Percentiles rank a stretch among this genome's conserved stretches.
These are phyloP conservation scores for Populus euphratica DNA, from an alignment of 345 rosid species.

Conservation along the genomic window DNA sequence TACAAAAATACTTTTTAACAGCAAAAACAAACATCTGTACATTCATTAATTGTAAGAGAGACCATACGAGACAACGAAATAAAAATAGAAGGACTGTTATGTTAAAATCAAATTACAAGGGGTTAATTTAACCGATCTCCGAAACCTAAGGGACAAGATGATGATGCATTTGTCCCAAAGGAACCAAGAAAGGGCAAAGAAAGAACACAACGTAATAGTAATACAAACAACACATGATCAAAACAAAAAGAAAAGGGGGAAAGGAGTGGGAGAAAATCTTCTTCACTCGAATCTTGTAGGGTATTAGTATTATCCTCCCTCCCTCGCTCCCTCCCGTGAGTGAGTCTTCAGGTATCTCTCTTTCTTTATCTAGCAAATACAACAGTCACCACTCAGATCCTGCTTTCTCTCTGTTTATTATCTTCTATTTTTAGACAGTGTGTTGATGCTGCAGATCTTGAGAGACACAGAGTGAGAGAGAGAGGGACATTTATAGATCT, in stretches of 20 bases:
- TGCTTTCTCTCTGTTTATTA: not conserved
- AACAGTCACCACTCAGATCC: slow-evolving; percentile 1
- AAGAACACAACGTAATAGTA: not conserved
- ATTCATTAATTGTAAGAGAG: too few species aligned
- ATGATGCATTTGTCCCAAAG: too few species aligned
- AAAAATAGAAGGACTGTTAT: too few species aligned
- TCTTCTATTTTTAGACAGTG: not conserved
- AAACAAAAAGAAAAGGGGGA: not conserved
- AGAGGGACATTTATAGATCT: slow-evolving; percentile 8
- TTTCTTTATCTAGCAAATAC: not conserved
- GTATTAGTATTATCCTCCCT: slow-evolving; percentile 4
- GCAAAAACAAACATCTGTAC: too few species aligned
- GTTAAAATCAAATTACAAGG: too few species aligned
- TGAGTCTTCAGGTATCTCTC: not conserved
- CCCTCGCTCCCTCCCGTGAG: not conserved
- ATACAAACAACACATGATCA: not conserved
- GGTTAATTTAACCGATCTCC: too few species aligned
- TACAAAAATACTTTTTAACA: too few species aligned
- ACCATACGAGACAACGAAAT: too few species aligned
- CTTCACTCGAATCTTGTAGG: slow-evolving; percentile 22
- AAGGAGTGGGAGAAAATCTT: slow-evolving; percentile 27
- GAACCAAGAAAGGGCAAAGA: not conserved
- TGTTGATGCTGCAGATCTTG: slow-evolving; percentile 12
- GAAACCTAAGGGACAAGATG: too few species aligned
- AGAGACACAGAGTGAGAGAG: not conserved